These are phyloP conservation scores for Hondaea fermentalgiana DNA, from an alignment of 108 stramenopile genomes.

Conservation along the genomic window DNA sequence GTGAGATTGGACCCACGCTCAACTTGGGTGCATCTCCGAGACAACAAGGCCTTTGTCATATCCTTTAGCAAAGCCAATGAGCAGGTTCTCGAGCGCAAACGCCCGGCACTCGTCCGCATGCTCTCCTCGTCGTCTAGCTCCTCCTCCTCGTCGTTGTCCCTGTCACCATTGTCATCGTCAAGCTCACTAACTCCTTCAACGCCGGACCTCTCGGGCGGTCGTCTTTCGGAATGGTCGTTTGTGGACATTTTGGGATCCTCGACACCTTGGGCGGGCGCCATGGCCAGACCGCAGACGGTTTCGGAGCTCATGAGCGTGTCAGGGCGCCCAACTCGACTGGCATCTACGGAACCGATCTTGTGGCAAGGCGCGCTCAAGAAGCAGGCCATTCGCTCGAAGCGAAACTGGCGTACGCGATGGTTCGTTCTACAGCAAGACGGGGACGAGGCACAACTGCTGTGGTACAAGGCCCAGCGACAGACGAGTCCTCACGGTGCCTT, in stretches of 20 bases:
- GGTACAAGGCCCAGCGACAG: conserved; percentile 7
- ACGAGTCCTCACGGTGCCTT: not conserved
- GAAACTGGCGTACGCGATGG: not conserved
- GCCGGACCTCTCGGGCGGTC: too few relatives aligned
- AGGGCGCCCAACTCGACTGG: not conserved
- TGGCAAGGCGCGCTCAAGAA: not conserved
- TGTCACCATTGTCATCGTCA: too few relatives aligned
- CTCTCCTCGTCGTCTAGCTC: too few relatives aligned
- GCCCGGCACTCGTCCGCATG: too few relatives aligned
- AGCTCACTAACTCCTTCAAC: too few relatives aligned
- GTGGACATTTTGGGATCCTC: not conserved
- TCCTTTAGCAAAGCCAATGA: not conserved
- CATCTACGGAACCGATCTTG: not conserved
- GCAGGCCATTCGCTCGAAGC: not conserved
- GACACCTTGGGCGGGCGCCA: not conserved
- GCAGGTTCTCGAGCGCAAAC: not conserved
- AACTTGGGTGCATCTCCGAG: not conserved
- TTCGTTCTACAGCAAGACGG: not conserved
- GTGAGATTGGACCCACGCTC: not conserved
- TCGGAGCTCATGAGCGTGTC: not conserved
- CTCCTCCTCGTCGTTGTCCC: too few relatives aligned
- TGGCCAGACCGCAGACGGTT: not conserved
- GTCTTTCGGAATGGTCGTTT: not conserved
- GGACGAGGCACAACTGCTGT: not conserved
- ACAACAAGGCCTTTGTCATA: not conserved